phyloP scores from a whole-genome alignment of 192 early-diverging fungal species.

The Funneliformis mosseae region DNA sequence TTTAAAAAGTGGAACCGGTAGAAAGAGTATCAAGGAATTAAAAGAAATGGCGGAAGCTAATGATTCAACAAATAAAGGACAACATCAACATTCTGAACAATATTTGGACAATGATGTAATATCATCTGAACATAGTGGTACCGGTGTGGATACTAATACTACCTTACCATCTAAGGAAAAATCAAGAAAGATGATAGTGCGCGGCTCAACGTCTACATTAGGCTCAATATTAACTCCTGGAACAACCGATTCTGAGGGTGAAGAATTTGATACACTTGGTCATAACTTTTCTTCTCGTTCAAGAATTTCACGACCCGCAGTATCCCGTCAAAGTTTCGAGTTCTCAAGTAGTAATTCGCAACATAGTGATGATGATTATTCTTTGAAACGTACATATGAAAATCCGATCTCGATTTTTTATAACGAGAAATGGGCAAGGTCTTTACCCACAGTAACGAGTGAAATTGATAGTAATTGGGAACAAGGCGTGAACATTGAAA shows the following conservation, averaged over 20 bases:
- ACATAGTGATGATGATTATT: neutral
- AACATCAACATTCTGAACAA: neutral
- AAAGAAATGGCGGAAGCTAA: neutral
- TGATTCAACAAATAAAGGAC: neutral
- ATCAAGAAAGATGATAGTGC: neutral
- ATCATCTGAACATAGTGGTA: neutral
- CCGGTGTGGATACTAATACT: neutral
- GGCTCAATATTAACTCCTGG: slow-evolving; percentile 12
- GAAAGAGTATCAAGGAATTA: neutral
- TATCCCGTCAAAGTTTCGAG: neutral
- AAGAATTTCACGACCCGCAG: neutral
- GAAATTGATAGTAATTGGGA: neutral
- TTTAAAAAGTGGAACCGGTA: neutral
- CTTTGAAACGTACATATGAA: neutral
- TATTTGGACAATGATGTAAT: neutral
- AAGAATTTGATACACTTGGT: neutral
- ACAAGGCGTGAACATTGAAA: neutral
- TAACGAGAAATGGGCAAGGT: neutral
- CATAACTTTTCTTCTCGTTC: no score
- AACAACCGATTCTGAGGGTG: slow-evolving; percentile 2
- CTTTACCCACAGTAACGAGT: neutral
- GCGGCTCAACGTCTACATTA: neutral
- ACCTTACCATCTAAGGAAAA: neutral
- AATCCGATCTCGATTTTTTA: neutral
- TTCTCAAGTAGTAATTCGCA: neutral